Conservation (phyloP, 192 early-diverging fungal species). For the Coemansia sp. region DNA sequence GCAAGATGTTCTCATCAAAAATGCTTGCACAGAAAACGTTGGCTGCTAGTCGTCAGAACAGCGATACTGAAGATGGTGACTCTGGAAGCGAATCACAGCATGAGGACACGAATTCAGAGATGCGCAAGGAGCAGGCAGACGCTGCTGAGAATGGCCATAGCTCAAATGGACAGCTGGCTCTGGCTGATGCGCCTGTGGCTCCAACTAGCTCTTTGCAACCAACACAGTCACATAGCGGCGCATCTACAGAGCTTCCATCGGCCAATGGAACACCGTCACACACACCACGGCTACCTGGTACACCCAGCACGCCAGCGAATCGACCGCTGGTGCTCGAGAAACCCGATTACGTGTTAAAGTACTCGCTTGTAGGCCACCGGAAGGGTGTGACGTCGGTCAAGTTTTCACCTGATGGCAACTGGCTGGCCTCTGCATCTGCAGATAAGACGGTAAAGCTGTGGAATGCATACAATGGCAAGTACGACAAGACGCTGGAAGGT, state of each 20-base stretch:
- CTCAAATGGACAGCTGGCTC: not conserved
- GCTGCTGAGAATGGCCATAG: not conserved
- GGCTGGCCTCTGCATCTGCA: slow-evolving; percentile 86
- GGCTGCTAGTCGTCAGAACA: slow-evolving; percentile 23
- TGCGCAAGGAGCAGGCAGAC: not conserved
- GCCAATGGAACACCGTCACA: slow-evolving; percentile 4
- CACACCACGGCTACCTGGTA: slow-evolving; percentile 6
- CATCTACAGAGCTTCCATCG: slow-evolving; percentile 10
- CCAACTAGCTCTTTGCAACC: slow-evolving; percentile 3
- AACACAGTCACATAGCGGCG: slow-evolving; percentile 8
- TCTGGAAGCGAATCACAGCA: slow-evolving; percentile 3
- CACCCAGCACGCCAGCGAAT: slow-evolving; percentile 15
- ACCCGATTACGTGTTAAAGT: slow-evolving; percentile 84
- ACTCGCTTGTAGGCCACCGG: slow-evolving; percentile 89
- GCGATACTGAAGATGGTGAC: slow-evolving; percentile 9
- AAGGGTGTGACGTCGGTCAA: slow-evolving; percentile 94
- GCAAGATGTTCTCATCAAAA: slow-evolving; percentile 55
- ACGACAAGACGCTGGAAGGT: slow-evolving; percentile 82
- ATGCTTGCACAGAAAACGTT: slow-evolving; percentile 51
- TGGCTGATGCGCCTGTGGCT: not conserved
- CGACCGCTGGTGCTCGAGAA: slow-evolving; percentile 29
- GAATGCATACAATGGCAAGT: slow-evolving; percentile 83
- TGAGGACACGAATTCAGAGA: not conserved
- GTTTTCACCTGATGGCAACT: slow-evolving; percentile 97
- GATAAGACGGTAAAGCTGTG: slow-evolving; percentile 96